Percentiles rank a stretch among this genome's conserved stretches.
Evolutionary conservation across 1,139 yeast species (phyloP).

Genomic region (Geotrichum europaeum): DNA sequence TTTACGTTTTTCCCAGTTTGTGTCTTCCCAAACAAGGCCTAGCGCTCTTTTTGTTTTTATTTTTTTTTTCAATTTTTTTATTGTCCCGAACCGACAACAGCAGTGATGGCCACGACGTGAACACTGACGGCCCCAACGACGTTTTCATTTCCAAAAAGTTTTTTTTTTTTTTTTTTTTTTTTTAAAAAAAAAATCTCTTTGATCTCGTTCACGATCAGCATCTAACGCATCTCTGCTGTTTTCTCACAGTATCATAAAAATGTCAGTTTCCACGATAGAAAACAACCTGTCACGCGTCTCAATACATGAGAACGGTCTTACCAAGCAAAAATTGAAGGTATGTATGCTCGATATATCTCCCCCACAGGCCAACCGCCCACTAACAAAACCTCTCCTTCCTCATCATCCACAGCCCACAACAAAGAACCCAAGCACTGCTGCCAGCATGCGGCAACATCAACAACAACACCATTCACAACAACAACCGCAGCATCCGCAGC

Average conservation of each 20-base stretch:
- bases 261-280: conserved; percentile 24
- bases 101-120: neutral
- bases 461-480: neutral
- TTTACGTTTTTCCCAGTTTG: neutral
- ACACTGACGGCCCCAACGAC: neutral
- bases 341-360: neutral
- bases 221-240: neutral
- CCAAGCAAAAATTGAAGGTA: conserved; percentile 17
- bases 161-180: no score
- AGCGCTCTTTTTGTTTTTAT: no score
- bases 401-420: conserved; percentile 7
- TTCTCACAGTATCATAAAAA: neutral
- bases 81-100: neutral
- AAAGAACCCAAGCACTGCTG: conserved; percentile 7
- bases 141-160: no score
- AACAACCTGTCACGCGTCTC: conserved; percentile 25
- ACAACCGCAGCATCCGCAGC: conserved; percentile 23
- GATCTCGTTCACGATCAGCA: neutral
- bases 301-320: conserved; percentile 24
- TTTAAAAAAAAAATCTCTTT: no score
- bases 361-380: neutral
- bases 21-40: no score
- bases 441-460: conserved; percentile 5
- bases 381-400: neutral
- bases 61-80: no score